These are phyloP conservation scores for Austroboletus eburneus DNA, from an alignment of 768 basidiomycete species.

Conservation along the genomic window DNA sequence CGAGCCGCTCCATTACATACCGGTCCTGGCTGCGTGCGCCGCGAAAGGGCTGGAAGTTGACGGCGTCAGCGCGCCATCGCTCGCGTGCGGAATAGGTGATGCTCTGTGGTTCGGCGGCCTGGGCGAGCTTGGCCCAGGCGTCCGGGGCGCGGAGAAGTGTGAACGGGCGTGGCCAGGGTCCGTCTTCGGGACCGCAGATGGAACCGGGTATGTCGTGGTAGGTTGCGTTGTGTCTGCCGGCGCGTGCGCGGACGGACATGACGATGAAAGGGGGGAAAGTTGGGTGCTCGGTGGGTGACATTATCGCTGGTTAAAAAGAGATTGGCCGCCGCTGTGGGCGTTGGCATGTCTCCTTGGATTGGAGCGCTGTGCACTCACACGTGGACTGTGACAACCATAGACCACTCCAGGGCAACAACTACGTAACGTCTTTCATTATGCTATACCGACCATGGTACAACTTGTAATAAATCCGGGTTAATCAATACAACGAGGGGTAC, in stretches of 20 bases:
- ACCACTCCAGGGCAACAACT: too few relatives aligned
- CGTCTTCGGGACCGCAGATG: slow-evolving; percentile 59
- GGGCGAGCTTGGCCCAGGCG: slow-evolving; percentile 49
- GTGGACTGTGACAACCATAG: too few relatives aligned
- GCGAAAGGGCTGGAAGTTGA: slow-evolving; percentile 66
- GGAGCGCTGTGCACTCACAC: slow-evolving; percentile 10
- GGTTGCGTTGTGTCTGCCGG: slow-evolving; percentile 37
- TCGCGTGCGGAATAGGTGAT: slow-evolving; percentile 34
- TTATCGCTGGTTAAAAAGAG: too few relatives aligned
- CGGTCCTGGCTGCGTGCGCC: slow-evolving; percentile 57
- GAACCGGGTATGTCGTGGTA: slow-evolving; percentile 60
- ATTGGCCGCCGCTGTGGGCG: too few relatives aligned
- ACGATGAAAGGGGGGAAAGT: slow-evolving; percentile 7
- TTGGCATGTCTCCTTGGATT: too few relatives aligned
- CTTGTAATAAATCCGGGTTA: slow-evolving; percentile 4
- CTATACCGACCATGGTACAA: slow-evolving; percentile 7
- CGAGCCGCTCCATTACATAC: slow-evolving; percentile 54
- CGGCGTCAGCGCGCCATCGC: slow-evolving; percentile 47
- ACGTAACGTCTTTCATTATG: slow-evolving; percentile 15
- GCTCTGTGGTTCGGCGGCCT: slow-evolving; percentile 50
- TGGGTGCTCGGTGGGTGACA: too few relatives aligned
- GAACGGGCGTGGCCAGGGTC: slow-evolving; percentile 61
- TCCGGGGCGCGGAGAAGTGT: slow-evolving; percentile 46
- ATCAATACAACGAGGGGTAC: too few relatives aligned
- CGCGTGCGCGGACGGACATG: slow-evolving; percentile 14